phyloP scores from a whole-genome alignment of 2,329 filamentous ascomycete genomes.

The Emericellopsis cladophorae region DNA sequence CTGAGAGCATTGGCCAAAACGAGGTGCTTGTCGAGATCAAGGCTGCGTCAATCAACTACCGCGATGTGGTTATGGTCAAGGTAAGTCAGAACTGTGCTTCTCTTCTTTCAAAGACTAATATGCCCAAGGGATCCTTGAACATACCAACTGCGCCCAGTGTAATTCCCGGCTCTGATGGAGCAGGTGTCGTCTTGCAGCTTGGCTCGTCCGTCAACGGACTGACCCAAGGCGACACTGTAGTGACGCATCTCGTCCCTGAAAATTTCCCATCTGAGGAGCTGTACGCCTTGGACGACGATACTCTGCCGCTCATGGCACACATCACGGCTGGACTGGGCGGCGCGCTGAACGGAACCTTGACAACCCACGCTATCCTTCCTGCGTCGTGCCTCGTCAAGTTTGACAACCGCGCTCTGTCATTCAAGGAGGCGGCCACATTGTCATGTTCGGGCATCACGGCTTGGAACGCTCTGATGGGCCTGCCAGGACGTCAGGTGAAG shows the following conservation, averaged over 20 bases:
- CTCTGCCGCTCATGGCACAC: conserved; percentile 10
- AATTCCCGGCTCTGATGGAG: conserved; percentile 23
- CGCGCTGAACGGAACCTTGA: conserved; percentile 41
- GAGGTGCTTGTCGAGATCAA: conserved; percentile 47
- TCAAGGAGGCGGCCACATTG: conserved; percentile 25
- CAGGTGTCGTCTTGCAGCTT: conserved; percentile 30
- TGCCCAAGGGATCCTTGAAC: conserved; percentile 9
- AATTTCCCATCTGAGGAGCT: not conserved
- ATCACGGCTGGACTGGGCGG: conserved; percentile 40
- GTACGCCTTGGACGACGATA: conserved; percentile 5
- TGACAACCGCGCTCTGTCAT: conserved; percentile 26
- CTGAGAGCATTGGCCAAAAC: conserved; percentile 32
- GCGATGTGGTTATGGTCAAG: conserved; percentile 29
- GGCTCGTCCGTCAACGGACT: conserved; percentile 24
- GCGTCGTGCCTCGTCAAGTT: conserved; percentile 42
- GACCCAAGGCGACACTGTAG: conserved; percentile 43
- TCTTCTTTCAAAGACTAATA: not conserved
- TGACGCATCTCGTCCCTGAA: conserved; percentile 16
- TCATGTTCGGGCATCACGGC: conserved; percentile 37
- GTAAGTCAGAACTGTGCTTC: conserved; percentile 4
- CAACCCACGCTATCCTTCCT: conserved; percentile 43
- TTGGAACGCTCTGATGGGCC: conserved; percentile 37
- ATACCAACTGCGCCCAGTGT: conserved; percentile 10
- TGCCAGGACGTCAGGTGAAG: conserved; percentile 25
- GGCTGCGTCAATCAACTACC: conserved; percentile 35